Conservation (phyloP, 805 yeast genomes). For the Blastobotrys peoriensis region DNA sequence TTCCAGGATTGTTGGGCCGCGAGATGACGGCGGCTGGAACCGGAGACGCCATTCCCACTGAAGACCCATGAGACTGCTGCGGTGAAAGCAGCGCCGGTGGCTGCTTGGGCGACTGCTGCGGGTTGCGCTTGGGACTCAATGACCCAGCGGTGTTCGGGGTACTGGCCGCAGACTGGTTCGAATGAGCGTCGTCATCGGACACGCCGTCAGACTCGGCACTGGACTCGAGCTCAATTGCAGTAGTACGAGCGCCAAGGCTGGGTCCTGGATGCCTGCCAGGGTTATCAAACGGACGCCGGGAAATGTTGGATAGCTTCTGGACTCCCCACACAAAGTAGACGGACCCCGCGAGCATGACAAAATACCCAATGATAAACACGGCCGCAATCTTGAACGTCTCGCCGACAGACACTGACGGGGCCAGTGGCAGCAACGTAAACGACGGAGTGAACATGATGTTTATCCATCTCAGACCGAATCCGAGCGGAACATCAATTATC, state of each 20-base stretch:
- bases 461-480: conserved; percentile 70
- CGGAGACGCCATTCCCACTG: background rate
- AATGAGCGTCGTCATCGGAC: background rate
- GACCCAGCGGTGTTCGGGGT: background rate
- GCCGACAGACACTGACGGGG: conserved; percentile 55
- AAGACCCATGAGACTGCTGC: background rate
- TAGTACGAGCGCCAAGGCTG: background rate
- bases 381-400: conserved; percentile 73
- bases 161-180: background rate
- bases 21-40: conserved; percentile 7
- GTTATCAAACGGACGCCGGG: conserved; percentile 7
- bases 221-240: background rate
- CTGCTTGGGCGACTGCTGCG: too few relatives aligned
- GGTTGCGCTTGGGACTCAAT: too few relatives aligned
- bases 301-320: conserved; percentile 31
- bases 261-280: background rate
- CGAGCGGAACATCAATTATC: conserved; percentile 54
- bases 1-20: conserved; percentile 11
- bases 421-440: conserved; percentile 62
- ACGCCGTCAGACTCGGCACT: background rate
- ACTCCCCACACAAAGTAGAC: conserved; percentile 43
- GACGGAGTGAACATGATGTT: conserved; percentile 74
- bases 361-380: conserved; percentile 61
- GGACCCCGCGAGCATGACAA: conserved; percentile 44
- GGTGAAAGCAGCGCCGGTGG: too few relatives aligned